phyloP scores from a whole-genome alignment of 305 asterid genomes.

The Solanum hybrid region DNA sequence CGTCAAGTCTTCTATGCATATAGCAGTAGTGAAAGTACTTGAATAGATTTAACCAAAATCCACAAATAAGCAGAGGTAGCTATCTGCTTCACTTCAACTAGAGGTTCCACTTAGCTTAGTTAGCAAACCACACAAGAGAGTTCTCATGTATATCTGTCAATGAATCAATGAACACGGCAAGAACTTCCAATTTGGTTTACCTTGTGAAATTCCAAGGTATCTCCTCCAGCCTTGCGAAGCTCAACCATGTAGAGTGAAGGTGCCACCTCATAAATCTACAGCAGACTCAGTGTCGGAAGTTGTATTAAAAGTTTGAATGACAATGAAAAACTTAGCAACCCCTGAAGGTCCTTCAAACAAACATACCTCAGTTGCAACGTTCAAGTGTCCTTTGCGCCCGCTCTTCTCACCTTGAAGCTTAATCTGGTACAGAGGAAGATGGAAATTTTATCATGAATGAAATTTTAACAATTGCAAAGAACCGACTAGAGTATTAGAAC shows the following conservation, averaged over 20 bases:
- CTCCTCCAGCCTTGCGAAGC: constrained; percentile 95
- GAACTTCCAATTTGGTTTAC: constrained; percentile 23
- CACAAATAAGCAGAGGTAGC: background rate
- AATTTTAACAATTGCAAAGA: background rate
- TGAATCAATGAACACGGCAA: background rate
- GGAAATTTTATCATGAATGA: background rate
- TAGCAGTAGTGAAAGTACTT: background rate
- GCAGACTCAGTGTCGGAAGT: background rate
- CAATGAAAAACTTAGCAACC: background rate
- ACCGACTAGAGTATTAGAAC: background rate
- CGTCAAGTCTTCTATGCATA: background rate
- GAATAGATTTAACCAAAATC: background rate
- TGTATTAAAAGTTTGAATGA: background rate
- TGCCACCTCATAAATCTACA: constrained; percentile 87
- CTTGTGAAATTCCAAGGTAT: constrained; percentile 94
- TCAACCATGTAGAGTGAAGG: constrained; percentile 90
- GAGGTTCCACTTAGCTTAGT: background rate
- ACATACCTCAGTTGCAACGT: constrained; percentile 81
- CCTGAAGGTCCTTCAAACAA: background rate
- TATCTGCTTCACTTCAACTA: background rate
- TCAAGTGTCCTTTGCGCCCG: constrained; percentile 91
- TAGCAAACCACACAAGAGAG: background rate
- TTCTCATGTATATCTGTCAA: background rate
- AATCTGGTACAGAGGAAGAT: constrained; percentile 38
- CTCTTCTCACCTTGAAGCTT: constrained; percentile 92